Evolutionary conservation across 1,284 basidiomycete genomes (phyloP).

Genomic region (Dichomitus squalens): DNA sequence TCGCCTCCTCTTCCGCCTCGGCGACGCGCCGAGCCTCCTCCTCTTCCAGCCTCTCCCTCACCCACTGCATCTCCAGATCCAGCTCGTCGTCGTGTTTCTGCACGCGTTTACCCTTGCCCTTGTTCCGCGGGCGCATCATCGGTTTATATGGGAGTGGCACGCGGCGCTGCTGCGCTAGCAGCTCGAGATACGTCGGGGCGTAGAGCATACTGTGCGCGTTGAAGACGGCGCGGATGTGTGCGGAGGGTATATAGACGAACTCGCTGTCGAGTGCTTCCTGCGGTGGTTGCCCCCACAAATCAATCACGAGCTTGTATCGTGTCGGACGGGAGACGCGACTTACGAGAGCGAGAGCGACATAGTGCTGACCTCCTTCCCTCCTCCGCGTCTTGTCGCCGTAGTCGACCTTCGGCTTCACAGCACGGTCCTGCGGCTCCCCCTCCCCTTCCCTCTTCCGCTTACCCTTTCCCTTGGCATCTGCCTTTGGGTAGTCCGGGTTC

Average conservation of each 20-base stretch:
- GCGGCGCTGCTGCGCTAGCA: slow-evolving; percentile 41
- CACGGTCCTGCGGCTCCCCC: slow-evolving; percentile 19
- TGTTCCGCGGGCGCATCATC: slow-evolving; percentile 42
- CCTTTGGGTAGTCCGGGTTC: slow-evolving; percentile 60
- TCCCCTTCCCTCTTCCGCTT: slow-evolving; percentile 49
- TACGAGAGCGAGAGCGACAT: slow-evolving; percentile 54
- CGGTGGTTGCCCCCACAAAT: not conserved
- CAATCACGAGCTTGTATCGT: not conserved
- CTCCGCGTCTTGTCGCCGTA: slow-evolving; percentile 49
- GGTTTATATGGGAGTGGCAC: slow-evolving; percentile 41
- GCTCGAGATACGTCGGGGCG: slow-evolving; percentile 55
- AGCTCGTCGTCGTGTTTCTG: slow-evolving; percentile 37
- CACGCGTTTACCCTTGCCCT: slow-evolving; percentile 34
- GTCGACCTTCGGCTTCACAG: slow-evolving; percentile 47
- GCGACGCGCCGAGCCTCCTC: slow-evolving; percentile 33
- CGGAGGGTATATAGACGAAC: slow-evolving; percentile 59
- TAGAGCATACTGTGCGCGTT: slow-evolving; percentile 48
- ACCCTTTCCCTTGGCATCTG: slow-evolving; percentile 48
- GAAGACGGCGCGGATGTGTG: slow-evolving; percentile 49
- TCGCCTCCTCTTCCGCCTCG: slow-evolving; percentile 40
- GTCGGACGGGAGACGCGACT: slow-evolving; percentile 20
- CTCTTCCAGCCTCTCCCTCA: slow-evolving; percentile 37
- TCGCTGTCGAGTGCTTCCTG: slow-evolving; percentile 56
- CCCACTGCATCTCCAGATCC: slow-evolving; percentile 46
- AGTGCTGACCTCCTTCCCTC: slow-evolving; percentile 43